Evolutionary conservation across 805 yeast species (phyloP), one percentile per base, ranked within the genome.

Genomic region (Brettanomyces nanus): DNA sequence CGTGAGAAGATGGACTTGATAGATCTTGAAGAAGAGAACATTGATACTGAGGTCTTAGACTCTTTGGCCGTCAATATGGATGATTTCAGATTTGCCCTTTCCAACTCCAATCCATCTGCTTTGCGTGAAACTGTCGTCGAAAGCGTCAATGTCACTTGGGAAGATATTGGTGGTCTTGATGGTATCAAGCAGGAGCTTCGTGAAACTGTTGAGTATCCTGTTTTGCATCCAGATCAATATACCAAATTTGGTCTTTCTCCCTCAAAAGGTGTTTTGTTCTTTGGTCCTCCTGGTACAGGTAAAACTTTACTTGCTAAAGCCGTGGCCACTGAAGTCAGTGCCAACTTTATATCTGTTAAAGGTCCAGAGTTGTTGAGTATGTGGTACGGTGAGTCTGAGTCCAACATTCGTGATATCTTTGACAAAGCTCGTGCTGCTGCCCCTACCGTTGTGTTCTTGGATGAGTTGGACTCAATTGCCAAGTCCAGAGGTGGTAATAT

Each of bases 241-340:
- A 85, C 94, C 65, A 94, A 92, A 70, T 92, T 92, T 59, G 99
- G 99, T 48, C 76, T 92, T 61, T 80, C 97, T 7, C 98, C 99
- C 39, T 80, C 98, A 29, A 89, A 90, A 68, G 99, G 99, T 70
- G 98, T 92, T 49, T 72, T 92, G 61, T 92, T 92, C 73, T 92
- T 84, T 62, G 99, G 99, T 53, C 99, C 99, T 38, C 99, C 99
- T 44, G 99, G 99, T 84, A 92, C 97, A 44, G 98, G 98, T 87
- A 92, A 92, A 70, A 92, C 99, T 4, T 69, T 92, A 58, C 73
- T 92, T 55, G 98, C 98, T 33, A 92, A 92, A 68, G 99, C 99
- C 39, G 97, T 92, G 52, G 99, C 99, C 35, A 92, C 97, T 35
- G 98, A 92, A 64, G 97, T 92, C 28, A 85, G 96, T 45, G 99